Evolutionary conservation across 495 filamentous ascomycete species (phyloP), one percentile per base, ranked within the genome.

Genomic region (Paragyromitra xinjiangensis): DNA sequence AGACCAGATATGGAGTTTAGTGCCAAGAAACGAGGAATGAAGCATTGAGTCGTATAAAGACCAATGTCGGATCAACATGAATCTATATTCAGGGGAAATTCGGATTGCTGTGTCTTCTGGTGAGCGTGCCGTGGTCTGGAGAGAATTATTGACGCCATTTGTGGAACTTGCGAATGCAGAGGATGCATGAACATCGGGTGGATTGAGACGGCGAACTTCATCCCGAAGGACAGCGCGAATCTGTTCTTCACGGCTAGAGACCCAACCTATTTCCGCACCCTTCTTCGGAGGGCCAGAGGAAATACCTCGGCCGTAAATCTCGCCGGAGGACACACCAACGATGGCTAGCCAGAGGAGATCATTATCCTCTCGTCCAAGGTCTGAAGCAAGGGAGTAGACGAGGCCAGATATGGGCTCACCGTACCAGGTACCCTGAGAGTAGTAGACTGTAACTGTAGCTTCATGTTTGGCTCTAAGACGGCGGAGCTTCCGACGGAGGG

Each of bases 41-140:
- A 98, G 87, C 95, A 99, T 99, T 83, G 94, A 97, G 77, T 99
- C 95, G 83, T 98, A 98, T 3, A 99, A 86, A 64, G 93, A 95
- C 95, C 95, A 99, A 81, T 99, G 95, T 29, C 95, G 87, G 66
- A 99, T 93, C 0, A 99, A 89, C 34, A 98, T 89, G 78, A 99
- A 98, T 66, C 91, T 92, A 44, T 95, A 97, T 83, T 99, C 95
- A 0, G 96, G 95, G 0, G 94, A 97, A 39, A 99, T 84, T 19
- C 94, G 92, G 78, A 99, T 99, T 58, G 93, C 91, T 24, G 89
- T 97, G 83, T 99, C 95, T 59, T 93, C 94, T 16, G 96, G 93
- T 71, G 91, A 94, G 70, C 91, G 87, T 1, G 94, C 95, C 14
- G 93, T 93, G 0, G 94, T 97, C 42, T 92, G 94, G 72, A 98